phyloP scores from a whole-genome alignment of 2,329 filamentous ascomycete species.

The Phoma herbarum region DNA sequence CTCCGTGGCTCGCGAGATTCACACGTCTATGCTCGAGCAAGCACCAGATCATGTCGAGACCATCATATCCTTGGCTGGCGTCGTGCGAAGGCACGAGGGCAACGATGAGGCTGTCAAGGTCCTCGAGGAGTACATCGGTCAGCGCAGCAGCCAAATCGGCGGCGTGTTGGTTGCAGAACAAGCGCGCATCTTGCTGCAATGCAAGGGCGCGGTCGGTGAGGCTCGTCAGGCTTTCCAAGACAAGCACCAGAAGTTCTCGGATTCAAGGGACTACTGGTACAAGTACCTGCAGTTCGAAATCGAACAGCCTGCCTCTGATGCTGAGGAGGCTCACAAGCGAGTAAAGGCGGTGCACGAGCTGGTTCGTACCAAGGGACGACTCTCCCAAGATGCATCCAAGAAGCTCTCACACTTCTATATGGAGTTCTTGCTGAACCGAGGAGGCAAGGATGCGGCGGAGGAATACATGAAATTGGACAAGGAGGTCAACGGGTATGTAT shows the following conservation, averaged over 20 bases:
- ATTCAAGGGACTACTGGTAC: slow-evolving; percentile 89
- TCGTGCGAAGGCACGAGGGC: slow-evolving; percentile 83
- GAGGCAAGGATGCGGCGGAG: slow-evolving; percentile 83
- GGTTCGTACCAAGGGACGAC: slow-evolving; percentile 74
- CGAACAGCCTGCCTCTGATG: slow-evolving; percentile 75
- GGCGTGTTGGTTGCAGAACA: slow-evolving; percentile 88
- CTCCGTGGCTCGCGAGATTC: slow-evolving; percentile 83
- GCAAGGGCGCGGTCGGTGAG: slow-evolving; percentile 80
- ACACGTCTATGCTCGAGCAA: slow-evolving; percentile 77
- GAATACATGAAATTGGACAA: slow-evolving; percentile 84
- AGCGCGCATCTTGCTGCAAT: slow-evolving; percentile 86
- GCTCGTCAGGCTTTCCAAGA: slow-evolving; percentile 84
- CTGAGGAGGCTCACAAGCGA: slow-evolving; percentile 72
- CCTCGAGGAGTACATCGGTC: slow-evolving; percentile 79
- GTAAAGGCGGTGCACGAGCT: slow-evolving; percentile 83
- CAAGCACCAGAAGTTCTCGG: slow-evolving; percentile 83
- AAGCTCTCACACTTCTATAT: slow-evolving; percentile 82
- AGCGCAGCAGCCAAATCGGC: slow-evolving; percentile 80
- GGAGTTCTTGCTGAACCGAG: slow-evolving; percentile 82
- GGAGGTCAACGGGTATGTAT: slow-evolving; percentile 77
- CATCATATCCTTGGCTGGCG: slow-evolving; percentile 85
- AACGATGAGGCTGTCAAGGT: slow-evolving; percentile 85
- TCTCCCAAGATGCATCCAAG: slow-evolving; percentile 73
- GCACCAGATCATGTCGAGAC: slow-evolving; percentile 87
- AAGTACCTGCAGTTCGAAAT: slow-evolving; percentile 90